Evolutionary conservation across 1,139 yeast genomes (phyloP).

Genomic region (Ogataea hybrid): DNA sequence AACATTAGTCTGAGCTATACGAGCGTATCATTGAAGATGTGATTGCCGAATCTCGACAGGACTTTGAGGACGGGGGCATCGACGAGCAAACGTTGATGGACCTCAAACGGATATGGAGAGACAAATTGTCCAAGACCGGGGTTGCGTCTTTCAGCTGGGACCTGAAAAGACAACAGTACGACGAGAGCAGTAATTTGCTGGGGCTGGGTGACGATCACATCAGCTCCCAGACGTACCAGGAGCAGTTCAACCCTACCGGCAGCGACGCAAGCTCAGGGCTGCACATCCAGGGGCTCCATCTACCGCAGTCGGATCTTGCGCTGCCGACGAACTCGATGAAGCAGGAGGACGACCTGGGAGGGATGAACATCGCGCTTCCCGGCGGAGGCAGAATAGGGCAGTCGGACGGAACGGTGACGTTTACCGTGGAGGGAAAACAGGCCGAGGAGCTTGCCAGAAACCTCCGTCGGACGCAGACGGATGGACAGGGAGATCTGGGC

Average conservation of each 20-base stretch:
- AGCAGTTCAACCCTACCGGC: slow-evolving; percentile 14
- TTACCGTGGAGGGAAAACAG: slow-evolving; percentile 16
- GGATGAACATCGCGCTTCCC: slow-evolving; percentile 45
- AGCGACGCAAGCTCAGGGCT: slow-evolving; percentile 10
- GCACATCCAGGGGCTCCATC: slow-evolving; percentile 22
- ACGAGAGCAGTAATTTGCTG: slow-evolving; percentile 11
- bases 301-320: slow-evolving; percentile 25
- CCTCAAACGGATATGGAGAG: slow-evolving; percentile 75
- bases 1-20: slow-evolving; percentile 54
- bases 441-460: slow-evolving; percentile 17
- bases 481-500: slow-evolving; percentile 43
- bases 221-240: slow-evolving; percentile 16
- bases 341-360: slow-evolving; percentile 17
- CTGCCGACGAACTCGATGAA: slow-evolving; percentile 19
- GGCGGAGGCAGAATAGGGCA: slow-evolving; percentile 39
- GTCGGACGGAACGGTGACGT: slow-evolving; percentile 33
- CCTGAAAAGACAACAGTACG: slow-evolving; percentile 30
- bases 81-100: slow-evolving; percentile 91
- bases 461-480: slow-evolving; percentile 36
- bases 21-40: slow-evolving; percentile 87
- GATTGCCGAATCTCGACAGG: slow-evolving; percentile 85
- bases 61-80: slow-evolving; percentile 93
- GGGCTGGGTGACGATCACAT: slow-evolving; percentile 12
- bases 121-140: slow-evolving; percentile 64
- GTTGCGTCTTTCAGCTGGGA: slow-evolving; percentile 88